Percentiles rank a stretch among this genome's conserved stretches.
phyloP scores from a whole-genome alignment of 805 yeast genomes.

The Starmerella bombi region DNA sequence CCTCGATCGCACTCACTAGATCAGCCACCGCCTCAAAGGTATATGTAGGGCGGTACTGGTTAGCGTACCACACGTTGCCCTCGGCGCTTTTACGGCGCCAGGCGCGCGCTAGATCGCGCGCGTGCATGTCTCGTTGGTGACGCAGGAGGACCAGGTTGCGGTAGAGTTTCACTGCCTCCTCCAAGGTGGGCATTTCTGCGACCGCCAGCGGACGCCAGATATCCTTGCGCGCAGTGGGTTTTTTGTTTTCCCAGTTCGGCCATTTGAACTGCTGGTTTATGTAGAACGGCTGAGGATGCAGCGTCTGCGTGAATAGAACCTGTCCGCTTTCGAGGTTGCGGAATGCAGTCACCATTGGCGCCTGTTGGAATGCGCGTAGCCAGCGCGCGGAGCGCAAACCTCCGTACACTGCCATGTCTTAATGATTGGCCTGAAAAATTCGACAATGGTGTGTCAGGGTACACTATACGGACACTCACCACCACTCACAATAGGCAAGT shows the following conservation, averaged over 20 bases:
- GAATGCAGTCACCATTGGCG: slow-evolving; percentile 73
- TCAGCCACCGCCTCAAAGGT: slow-evolving; percentile 89
- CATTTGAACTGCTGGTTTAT: slow-evolving; percentile 58
- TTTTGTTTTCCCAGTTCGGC: slow-evolving; percentile 82
- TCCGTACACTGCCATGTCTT: slow-evolving; percentile 18
- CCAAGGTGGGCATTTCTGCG: slow-evolving; percentile 32
- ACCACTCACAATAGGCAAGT: too few relatives aligned
- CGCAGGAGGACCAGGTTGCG: slow-evolving; percentile 63
- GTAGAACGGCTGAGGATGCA: slow-evolving; percentile 37
- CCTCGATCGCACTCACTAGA: slow-evolving; percentile 54
- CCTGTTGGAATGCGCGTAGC: slow-evolving; percentile 48
- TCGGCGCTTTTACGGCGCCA: slow-evolving; percentile 60
- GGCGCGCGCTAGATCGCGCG: slow-evolving; percentile 43
- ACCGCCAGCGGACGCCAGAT: slow-evolving; percentile 87
- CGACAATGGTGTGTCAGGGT: background rate
- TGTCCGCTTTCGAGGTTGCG: slow-evolving; percentile 82
- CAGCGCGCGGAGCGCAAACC: slow-evolving; percentile 45
- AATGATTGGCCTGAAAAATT: slow-evolving; percentile 5
- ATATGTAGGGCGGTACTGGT: slow-evolving; percentile 80
- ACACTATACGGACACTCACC: background rate
- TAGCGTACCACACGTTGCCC: slow-evolving; percentile 75
- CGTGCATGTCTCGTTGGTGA: slow-evolving; percentile 53
- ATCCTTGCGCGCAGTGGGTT: slow-evolving; percentile 69
- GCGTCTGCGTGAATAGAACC: slow-evolving; percentile 76
- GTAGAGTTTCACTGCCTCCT: slow-evolving; percentile 57